Evolutionary conservation across 768 basidiomycete species (phyloP).

Genomic region (Termitomyces sp.): DNA sequence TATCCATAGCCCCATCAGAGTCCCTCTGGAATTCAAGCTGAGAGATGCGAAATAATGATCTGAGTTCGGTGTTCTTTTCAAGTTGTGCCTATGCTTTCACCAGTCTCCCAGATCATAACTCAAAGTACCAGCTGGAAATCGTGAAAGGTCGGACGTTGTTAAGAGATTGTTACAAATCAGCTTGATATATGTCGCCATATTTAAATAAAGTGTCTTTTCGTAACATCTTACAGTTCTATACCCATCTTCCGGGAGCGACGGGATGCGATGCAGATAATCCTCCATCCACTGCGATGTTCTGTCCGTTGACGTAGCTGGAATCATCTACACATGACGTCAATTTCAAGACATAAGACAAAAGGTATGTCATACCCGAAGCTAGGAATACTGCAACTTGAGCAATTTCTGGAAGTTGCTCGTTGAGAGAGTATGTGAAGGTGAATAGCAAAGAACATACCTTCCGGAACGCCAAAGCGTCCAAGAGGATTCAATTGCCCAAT

Average conservation of each 20-base stretch:
- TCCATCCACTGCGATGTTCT: constrained; percentile 84
- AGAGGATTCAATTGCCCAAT: constrained; percentile 85
- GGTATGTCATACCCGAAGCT: constrained; percentile 64
- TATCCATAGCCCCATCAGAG: constrained; percentile 24
- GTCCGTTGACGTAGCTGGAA: constrained; percentile 90
- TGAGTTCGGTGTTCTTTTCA: not conserved
- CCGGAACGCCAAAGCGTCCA: constrained; percentile 76
- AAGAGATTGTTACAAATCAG: not conserved
- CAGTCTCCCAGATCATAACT: not conserved
- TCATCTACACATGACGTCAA: constrained; percentile 50
- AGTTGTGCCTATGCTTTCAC: not conserved
- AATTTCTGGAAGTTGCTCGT: constrained; percentile 55
- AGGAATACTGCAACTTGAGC: constrained; percentile 84
- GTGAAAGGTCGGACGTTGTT: not conserved
- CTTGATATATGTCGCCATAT: no score
- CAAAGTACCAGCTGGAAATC: not conserved
- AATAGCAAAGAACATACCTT: constrained; percentile 47
- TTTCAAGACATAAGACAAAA: not conserved
- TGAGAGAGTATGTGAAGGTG: constrained; percentile 8
- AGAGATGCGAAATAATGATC: constrained; percentile 14
- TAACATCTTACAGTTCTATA: constrained; percentile 26
- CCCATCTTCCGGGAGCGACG: constrained; percentile 72
- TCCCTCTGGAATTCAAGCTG: constrained; percentile 32
- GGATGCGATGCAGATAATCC: constrained; percentile 80
- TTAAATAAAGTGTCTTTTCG: not conserved